phyloP scores from a whole-genome alignment of 345 rosid species.

The Cochlearia excelsa region DNA sequence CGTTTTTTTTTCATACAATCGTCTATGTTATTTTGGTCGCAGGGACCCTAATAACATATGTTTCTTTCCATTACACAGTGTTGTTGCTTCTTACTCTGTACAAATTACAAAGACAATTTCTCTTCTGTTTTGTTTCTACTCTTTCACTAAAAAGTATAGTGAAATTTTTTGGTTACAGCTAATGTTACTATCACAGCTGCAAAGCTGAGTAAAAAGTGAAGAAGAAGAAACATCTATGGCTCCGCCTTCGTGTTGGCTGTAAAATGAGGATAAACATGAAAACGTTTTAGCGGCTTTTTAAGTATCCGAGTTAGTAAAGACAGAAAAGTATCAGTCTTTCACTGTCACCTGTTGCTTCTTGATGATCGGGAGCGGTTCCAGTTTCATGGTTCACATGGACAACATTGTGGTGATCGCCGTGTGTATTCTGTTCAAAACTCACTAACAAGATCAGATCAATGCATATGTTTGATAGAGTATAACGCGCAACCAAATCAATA shows the following conservation, averaged over 20 bases:
- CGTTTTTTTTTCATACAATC: neutral
- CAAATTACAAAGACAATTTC: constrained; percentile 16
- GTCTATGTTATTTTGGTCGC: neutral
- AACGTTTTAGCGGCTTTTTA: neutral
- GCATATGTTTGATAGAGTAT: constrained; percentile 6
- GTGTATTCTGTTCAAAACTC: constrained; percentile 41
- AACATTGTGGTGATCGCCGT: constrained; percentile 62
- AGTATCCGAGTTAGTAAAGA: neutral
- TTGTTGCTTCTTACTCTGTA: constrained; percentile 13
- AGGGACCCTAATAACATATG: neutral
- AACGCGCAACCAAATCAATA: constrained; percentile 25
- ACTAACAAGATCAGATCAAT: constrained; percentile 8
- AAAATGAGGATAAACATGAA: neutral
- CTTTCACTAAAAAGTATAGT: neutral
- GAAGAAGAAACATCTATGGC: neutral
- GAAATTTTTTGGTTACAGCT: neutral
- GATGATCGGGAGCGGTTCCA: constrained; percentile 29
- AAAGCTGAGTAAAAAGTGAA: constrained; percentile 12
- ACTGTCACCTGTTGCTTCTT: constrained; percentile 10
- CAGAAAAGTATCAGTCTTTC: neutral
- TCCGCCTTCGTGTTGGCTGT: constrained; percentile 15
- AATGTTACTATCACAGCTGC: neutral
- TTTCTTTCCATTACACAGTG: neutral
- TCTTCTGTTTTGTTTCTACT: neutral
- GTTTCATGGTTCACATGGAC: constrained; percentile 62